Base-by-base conservation (phyloP, 768 basidiomycete species). In the Amanita molliuscula region DNA sequence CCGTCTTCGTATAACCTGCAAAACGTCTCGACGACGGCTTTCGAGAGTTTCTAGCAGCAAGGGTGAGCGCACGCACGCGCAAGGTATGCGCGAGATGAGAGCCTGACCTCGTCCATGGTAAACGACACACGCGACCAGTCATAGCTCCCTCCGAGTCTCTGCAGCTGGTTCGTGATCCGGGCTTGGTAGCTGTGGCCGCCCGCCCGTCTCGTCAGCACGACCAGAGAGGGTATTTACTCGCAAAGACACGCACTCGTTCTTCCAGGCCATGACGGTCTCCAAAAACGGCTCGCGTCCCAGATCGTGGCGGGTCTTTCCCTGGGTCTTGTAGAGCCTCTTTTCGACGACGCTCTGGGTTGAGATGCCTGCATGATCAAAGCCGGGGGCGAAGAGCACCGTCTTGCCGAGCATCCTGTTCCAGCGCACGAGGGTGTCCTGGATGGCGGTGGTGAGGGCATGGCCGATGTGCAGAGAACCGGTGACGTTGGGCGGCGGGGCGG, bases 371-470 rank as follows among this genome's bases (percentile, higher is more conserved):
- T 99, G 96, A 66, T 99, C 96, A 61, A 94, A 99, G 13, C 96
- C 96, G 0, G 96, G 96, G 2, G 83, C 78, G 60, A 86, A 98
- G 0, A 98, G 72, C 0, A 88, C 85, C 8, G 89, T 90, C 67
- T 83, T 88, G 1, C 95, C 95, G 35, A 86, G 69, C 96, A 98
- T 99, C 29, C 95, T 90, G 64, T 93, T 91, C 94, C 95, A 99
- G 61, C 96, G 80, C 44, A 93, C 72, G 54, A 99, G 67, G 1
- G 79, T 68, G 62, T 99, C 96, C 60, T 98, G 92, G 53, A 99
- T 84, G 3, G 93, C 87, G 6, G 84, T 77, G 1, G 94, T 95
- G 48, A 99, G 72, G 2, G 83, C 95, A 57, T 99, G 96, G 2
- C 96, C 96, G 51, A 96, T 93, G 60, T 99, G 95, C 51, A 99